A percentile compares a stretch with the other conserved stretches of the same genome.
Evolutionary conservation across 805 yeast genomes (phyloP).

Genomic region (Lachancea fermentati): DNA sequence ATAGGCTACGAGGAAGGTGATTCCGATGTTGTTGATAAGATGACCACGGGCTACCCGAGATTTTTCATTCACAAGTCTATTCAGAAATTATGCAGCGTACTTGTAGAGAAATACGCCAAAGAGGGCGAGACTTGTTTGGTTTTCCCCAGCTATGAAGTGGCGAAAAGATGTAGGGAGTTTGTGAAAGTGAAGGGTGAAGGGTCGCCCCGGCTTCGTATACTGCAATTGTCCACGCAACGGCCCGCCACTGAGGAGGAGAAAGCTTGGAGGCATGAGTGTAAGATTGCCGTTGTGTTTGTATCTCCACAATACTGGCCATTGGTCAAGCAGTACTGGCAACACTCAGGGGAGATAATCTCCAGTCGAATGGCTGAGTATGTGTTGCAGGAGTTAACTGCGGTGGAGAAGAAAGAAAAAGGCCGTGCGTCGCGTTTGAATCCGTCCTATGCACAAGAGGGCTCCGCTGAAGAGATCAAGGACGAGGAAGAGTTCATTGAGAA

Average conservation of each 20-base stretch:
- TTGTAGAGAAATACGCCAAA: conserved; percentile 70
- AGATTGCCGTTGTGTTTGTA: conserved; percentile 75
- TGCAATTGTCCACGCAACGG: conserved; percentile 67
- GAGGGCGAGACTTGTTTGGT: conserved; percentile 70
- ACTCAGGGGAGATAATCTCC: conserved; percentile 93
- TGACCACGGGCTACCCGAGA: conserved; percentile 88
- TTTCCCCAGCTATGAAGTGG: conserved; percentile 72
- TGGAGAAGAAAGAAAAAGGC: conserved; percentile 30
- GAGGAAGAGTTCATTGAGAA: conserved; percentile 76
- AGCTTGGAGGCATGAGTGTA: conserved; percentile 56
- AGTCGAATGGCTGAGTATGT: conserved; percentile 86
- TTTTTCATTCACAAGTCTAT: conserved; percentile 65
- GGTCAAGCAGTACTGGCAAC: conserved; percentile 93
- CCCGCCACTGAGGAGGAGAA: conserved; percentile 57
- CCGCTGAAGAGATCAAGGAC: conserved; percentile 25
- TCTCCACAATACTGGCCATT: conserved; percentile 51
- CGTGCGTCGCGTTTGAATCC: conserved; percentile 8
- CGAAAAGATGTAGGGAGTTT: conserved; percentile 80
- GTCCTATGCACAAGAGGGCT: not conserved
- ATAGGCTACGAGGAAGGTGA: conserved; percentile 92
- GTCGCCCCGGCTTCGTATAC: conserved; percentile 46
- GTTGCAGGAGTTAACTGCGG: conserved; percentile 49
- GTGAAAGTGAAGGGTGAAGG: conserved; percentile 41
- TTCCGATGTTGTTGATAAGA: conserved; percentile 66
- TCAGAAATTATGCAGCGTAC: conserved; percentile 45